Conservation (phyloP, 345 rosid species). For the Citrus glauca region DNA sequence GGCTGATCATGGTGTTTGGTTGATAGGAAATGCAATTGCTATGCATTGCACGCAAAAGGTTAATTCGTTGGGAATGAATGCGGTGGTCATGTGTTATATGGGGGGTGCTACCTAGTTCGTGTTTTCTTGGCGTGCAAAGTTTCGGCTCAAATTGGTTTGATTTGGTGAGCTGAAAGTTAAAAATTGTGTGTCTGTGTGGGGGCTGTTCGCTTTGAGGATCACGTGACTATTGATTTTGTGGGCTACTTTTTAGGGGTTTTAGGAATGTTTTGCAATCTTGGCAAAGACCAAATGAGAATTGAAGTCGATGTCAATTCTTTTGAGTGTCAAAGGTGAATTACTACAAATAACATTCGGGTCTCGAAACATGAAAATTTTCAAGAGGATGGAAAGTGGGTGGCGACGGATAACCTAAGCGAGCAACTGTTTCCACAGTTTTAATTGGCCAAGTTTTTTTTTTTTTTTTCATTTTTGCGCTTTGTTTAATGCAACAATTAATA, state of each 20-base stretch:
- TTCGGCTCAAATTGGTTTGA: constrained; percentile 52
- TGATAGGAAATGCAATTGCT: constrained; percentile 18
- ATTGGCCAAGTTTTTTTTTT: constrained; percentile 1
- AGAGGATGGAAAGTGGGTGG: constrained; percentile 55
- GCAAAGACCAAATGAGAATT: too few species aligned
- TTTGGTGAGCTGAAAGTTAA: constrained; percentile 74
- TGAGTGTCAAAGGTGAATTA: constrained; percentile 16
- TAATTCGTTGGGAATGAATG: background rate
- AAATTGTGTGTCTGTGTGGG: constrained; percentile 2
- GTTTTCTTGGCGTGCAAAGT: constrained; percentile 51
- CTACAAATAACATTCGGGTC: background rate
- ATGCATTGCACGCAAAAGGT: constrained; percentile 14
- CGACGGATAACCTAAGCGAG: constrained; percentile 60
- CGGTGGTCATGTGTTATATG: constrained; percentile 25
- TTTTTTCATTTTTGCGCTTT: constrained; percentile 1
- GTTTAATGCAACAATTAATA: background rate
- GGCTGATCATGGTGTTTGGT: constrained; percentile 38
- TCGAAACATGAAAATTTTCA: background rate
- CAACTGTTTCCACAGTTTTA: constrained; percentile 16
- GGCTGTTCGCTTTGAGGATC: background rate
- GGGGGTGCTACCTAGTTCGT: background rate
- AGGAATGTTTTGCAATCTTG: background rate
- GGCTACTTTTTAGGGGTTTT: constrained; percentile 10
- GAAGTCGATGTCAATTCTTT: background rate
- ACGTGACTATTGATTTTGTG: constrained; percentile 12